Conservation (phyloP, 148 eudicot species). For the Silene latifolia region DNA sequence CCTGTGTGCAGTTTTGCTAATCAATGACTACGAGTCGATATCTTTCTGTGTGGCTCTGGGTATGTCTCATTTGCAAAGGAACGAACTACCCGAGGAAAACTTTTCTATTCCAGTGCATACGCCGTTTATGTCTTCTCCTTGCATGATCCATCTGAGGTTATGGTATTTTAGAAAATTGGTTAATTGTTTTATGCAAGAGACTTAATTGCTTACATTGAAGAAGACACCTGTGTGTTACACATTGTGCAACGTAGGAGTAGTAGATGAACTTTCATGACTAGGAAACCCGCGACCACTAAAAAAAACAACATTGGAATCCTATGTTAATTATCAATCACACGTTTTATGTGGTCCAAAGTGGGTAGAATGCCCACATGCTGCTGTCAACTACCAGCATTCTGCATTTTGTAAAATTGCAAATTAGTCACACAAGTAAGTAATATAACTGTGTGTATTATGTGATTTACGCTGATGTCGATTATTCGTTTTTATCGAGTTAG, state of each 20-base stretch:
- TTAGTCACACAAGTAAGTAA: neutral
- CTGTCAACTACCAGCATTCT: neutral
- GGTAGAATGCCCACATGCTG: neutral
- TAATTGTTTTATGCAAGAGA: too few species aligned
- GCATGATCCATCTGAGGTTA: too few species aligned
- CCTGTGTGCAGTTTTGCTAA: too few species aligned
- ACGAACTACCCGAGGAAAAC: too few species aligned
- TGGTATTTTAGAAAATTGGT: too few species aligned
- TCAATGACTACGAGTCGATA: too few species aligned
- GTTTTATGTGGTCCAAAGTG: constrained; percentile 12
- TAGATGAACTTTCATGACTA: neutral
- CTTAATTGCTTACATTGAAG: too few species aligned
- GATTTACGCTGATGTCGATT: neutral
- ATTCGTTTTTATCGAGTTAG: neutral
- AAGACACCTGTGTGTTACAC: neutral
- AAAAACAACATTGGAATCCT: neutral
- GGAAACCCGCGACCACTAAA: too few species aligned
- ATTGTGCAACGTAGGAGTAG: neutral
- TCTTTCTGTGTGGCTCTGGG: too few species aligned
- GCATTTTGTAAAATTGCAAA: neutral
- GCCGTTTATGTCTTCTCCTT: too few species aligned
- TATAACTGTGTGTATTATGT: neutral
- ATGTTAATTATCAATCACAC: constrained; percentile 4
- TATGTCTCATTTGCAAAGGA: too few species aligned
- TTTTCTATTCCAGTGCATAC: too few species aligned